phyloP scores from a whole-genome alignment of 495 filamentous ascomycete genomes.

The Neurospora sp. region DNA sequence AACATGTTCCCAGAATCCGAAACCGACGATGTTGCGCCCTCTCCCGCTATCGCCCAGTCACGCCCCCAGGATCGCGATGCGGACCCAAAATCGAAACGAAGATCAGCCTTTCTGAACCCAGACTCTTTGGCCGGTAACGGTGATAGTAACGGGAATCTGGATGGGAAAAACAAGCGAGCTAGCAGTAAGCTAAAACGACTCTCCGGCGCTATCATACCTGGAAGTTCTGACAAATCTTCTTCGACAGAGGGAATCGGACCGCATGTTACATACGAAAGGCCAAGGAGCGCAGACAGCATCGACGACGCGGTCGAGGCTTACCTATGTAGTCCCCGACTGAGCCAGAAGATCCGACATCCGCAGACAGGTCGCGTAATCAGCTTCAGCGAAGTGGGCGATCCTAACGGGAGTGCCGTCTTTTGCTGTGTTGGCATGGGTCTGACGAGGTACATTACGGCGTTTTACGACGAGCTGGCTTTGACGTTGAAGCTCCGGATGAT shows the following conservation, averaged over 20 bases:
- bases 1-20: slow-evolving; percentile 18
- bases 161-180: slow-evolving; percentile 31
- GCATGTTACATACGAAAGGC: slow-evolving; percentile 45
- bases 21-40: slow-evolving; percentile 56
- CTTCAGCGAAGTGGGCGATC: slow-evolving; percentile 94
- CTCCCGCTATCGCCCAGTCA: slow-evolving; percentile 52
- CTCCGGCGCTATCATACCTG: slow-evolving; percentile 32
- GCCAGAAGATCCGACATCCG: slow-evolving; percentile 77
- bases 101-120: slow-evolving; percentile 30
- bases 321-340: slow-evolving; percentile 68
- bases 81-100: slow-evolving; percentile 26
- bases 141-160: slow-evolving; percentile 30
- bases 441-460: slow-evolving; percentile 90
- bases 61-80: slow-evolving; percentile 35
- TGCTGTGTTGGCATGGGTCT: slow-evolving; percentile 98
- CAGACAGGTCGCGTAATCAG: slow-evolving; percentile 79
- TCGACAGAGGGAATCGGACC: slow-evolving; percentile 18
- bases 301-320: slow-evolving; percentile 84
- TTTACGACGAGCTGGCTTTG: slow-evolving; percentile 91
- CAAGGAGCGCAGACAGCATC: slow-evolving; percentile 72
- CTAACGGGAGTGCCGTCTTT: slow-evolving; percentile 83
- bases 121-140: slow-evolving; percentile 27
- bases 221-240: slow-evolving; percentile 19
- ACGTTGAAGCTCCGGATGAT: slow-evolving; percentile 84
- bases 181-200: slow-evolving; percentile 39